phyloP scores from a whole-genome alignment of 306 rosid genomes.

The Malus sieversii region DNA sequence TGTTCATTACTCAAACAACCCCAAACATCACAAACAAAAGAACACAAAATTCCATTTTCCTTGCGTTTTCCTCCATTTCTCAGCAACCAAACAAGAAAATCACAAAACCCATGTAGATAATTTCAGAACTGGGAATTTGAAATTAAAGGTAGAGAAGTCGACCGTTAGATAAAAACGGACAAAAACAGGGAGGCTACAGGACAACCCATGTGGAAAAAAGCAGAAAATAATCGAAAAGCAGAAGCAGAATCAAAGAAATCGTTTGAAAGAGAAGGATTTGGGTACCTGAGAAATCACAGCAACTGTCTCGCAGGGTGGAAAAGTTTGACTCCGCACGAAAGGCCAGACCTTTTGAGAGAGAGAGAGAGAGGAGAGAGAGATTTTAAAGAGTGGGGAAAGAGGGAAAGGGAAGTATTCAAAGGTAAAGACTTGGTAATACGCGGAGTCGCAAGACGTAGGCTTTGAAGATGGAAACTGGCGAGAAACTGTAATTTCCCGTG shows the following conservation, averaged over 20 bases:
- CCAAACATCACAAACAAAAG: neutral
- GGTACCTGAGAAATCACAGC: conserved; percentile 39
- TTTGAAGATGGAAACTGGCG: conserved; percentile 2
- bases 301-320: conserved; percentile 3
- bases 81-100: conserved; percentile 4
- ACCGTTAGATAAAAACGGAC: neutral
- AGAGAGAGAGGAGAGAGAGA: neutral
- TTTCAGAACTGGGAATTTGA: neutral
- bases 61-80: neutral
- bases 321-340: neutral
- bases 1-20: conserved; percentile 10
- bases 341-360: conserved; percentile 1
- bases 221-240: conserved; percentile 20
- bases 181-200: neutral
- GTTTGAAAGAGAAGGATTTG: conserved; percentile 3
- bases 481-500: conserved; percentile 2
- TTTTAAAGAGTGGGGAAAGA: conserved; percentile 10
- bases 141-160: conserved; percentile 7
- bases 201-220: conserved; percentile 18
- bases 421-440: conserved; percentile 15
- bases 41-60: neutral
- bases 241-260: conserved; percentile 16
- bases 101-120: neutral
- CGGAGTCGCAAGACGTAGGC: neutral
- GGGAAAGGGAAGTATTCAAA: conserved; percentile 11